phyloP scores from a whole-genome alignment of 495 filamentous ascomycete species.

The Pyronema omphalodes region DNA sequence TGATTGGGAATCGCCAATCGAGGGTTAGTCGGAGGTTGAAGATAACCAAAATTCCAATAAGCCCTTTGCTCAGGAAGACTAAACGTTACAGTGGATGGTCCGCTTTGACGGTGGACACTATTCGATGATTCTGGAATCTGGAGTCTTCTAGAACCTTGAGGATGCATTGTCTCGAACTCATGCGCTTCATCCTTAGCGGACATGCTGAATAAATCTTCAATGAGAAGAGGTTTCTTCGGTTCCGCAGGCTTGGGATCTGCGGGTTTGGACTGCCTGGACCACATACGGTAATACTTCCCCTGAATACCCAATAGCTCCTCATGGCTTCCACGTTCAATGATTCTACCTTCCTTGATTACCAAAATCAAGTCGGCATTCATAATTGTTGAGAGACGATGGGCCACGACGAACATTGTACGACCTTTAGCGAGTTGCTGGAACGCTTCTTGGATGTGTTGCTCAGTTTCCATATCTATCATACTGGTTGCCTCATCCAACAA shows the following conservation, averaged over 20 bases:
- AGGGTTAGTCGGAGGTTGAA: neutral
- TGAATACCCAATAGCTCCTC: conserved; percentile 36
- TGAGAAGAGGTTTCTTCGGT: neutral
- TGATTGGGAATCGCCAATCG: neutral
- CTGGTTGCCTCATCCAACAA: conserved; percentile 39
- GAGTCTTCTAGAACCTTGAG: neutral
- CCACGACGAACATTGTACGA: conserved; percentile 44
- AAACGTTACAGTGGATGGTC: neutral
- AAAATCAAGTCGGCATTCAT: conserved; percentile 52
- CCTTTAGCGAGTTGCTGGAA: conserved; percentile 37
- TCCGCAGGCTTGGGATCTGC: neutral
- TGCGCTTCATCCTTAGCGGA: neutral
- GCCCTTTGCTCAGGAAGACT: neutral
- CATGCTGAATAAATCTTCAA: neutral
- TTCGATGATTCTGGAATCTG: neutral
- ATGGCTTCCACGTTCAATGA: conserved; percentile 47
- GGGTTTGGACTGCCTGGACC: conserved; percentile 15
- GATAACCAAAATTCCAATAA: neutral
- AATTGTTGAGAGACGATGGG: conserved; percentile 51
- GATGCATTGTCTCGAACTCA: neutral
- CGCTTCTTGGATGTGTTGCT: conserved; percentile 52
- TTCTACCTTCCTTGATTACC: conserved; percentile 44
- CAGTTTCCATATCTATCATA: conserved; percentile 40
- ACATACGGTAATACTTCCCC: conserved; percentile 35
- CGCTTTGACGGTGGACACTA: neutral